Conservation (phyloP, 108 stramenopile genomes). For the Nannochloropsis granulata region DNA sequence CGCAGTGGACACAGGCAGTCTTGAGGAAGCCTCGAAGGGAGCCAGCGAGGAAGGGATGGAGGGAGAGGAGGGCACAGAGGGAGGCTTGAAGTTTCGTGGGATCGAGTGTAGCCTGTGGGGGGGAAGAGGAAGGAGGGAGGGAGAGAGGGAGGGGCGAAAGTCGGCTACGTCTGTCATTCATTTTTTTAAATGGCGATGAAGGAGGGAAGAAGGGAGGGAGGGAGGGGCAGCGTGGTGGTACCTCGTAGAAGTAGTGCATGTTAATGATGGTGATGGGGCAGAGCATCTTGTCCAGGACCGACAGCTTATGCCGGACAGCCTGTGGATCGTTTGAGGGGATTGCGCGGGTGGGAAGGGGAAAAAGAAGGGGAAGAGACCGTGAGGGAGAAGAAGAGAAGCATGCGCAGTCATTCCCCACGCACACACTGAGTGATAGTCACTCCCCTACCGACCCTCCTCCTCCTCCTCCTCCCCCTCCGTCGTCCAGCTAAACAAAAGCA, state of each 20-base stretch:
- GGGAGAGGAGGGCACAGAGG: not conserved
- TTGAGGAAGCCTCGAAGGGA: not conserved
- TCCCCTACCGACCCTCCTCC: not conserved
- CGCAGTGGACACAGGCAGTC: not conserved
- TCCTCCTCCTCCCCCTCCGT: not conserved
- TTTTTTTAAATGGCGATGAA: not conserved
- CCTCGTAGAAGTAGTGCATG: not conserved
- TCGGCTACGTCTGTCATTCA: not conserved
- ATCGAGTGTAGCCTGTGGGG: not conserved
- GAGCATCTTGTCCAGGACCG: not conserved
- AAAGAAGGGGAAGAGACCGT: not conserved
- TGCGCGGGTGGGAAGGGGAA: not conserved
- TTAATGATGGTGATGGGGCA: not conserved
- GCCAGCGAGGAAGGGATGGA: not conserved
- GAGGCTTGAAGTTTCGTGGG: not conserved
- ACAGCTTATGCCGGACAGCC: not conserved
- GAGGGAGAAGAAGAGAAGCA: not conserved
- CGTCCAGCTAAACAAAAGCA: too few relatives aligned
- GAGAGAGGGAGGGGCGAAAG: not conserved
- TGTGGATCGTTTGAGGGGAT: not conserved
- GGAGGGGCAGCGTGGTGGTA: not conserved
- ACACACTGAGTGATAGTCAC: not conserved
- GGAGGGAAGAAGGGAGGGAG: not conserved
- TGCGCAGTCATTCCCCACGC: not conserved
- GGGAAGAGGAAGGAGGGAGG: not conserved